Evolutionary conservation across 176 grass and related monocot genomes (phyloP).

Genomic region (Paspalum vaginatum): DNA sequence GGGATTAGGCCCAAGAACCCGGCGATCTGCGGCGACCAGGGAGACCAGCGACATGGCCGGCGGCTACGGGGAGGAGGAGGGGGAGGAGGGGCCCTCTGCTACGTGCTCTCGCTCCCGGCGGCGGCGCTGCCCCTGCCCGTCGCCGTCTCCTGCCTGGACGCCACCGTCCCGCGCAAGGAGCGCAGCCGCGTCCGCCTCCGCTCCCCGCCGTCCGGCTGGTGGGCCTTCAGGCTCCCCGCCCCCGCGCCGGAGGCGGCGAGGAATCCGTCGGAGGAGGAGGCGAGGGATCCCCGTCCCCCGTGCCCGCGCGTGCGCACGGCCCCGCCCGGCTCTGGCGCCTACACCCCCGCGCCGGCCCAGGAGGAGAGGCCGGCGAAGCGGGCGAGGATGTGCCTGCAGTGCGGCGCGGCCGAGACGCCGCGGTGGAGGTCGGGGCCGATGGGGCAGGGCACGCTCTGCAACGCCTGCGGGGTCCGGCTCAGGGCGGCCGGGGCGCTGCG

Average conservation of each 20-base stretch:
- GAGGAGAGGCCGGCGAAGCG: slow-evolving; percentile 56
- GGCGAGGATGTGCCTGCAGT: slow-evolving; percentile 61
- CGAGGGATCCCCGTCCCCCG: background rate
- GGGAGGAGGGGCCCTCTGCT: background rate
- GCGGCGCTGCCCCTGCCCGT: slow-evolving; percentile 11
- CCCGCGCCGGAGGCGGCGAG: background rate
- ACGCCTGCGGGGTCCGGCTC: slow-evolving; percentile 70
- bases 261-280: background rate
- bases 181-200: slow-evolving; percentile 51
- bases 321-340: background rate
- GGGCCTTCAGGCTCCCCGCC: slow-evolving; percentile 33
- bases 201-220: slow-evolving; percentile 48
- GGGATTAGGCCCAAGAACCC: slow-evolving; percentile 49
- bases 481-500: slow-evolving; percentile 58
- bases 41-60: slow-evolving; percentile 27
- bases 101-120: slow-evolving; percentile 31
- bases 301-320: background rate
- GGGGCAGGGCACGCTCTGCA: slow-evolving; percentile 77
- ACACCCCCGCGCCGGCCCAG: background rate
- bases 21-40: slow-evolving; percentile 25
- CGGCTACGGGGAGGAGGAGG: background rate
- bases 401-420: slow-evolving; percentile 70
- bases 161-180: slow-evolving; percentile 49
- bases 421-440: slow-evolving; percentile 80
- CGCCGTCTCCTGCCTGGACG: slow-evolving; percentile 24